Evolutionary conservation across 441 rosid species (phyloP), one percentile per base, ranked within the genome.

Genomic region (Iberis amara): DNA sequence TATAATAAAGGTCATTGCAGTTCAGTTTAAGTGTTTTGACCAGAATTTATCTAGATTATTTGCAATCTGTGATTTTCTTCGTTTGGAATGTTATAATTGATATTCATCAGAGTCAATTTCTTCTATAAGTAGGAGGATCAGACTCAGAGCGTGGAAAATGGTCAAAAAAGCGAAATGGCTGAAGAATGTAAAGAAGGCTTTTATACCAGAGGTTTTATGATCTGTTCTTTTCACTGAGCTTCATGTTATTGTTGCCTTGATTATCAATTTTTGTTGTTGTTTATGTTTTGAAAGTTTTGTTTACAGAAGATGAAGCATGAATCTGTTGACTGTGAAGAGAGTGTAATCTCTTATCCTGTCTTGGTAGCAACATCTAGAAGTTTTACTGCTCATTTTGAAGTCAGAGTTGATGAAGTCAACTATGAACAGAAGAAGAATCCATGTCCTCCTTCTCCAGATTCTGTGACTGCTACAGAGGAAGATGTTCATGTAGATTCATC

Each of bases 111-210:
- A 24, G 13, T 41, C 47, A 35, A 0, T 41, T n/a, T 55, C 49
- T 24, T 55, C 45, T n/a, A n/a, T 14, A 13, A 57, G 21, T 26
- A 61, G 47, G 74, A 61, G 49, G 74, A 61, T 18, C 21, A 18
- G 21, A 18, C 21, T 48, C 61, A 44, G 18, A 24, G 35, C 23
- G 27, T 52, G 47, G 74, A 68, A 69, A 68, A 91, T 91, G 98
- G 91, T 94, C 51, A 81, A 69, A 62, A 88, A 86, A 65, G 91
- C 94, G 40, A 92, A 89, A 58, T 92, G 98, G 98, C 77, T 92
- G 57, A 76, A 89, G 61, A 75, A 73, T 32, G 82, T 88, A 11
- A 86, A 76, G 80, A 92, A 83, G 59, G 88, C 87, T 52, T 76
- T 88, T 61, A 80, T 87, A 65, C 85, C 89, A 3, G 82, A 79